Evolutionary conservation across 345 rosid species (phyloP).

Genomic region (Syzygium oleosum): DNA sequence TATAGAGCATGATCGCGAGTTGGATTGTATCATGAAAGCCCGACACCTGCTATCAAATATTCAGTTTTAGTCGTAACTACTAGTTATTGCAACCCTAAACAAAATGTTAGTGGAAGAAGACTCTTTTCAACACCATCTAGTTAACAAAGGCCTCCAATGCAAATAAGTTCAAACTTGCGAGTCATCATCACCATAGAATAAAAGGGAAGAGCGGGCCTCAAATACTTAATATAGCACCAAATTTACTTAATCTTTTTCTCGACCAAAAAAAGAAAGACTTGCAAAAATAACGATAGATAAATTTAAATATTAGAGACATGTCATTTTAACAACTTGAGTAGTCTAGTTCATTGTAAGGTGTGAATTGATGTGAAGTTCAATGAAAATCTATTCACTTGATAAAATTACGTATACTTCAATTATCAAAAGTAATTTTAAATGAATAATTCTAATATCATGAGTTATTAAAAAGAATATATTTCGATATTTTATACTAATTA

Average conservation of each 20-base stretch:
- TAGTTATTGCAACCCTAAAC: background rate
- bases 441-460: background rate
- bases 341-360: background rate
- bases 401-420: background rate
- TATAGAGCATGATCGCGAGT: background rate
- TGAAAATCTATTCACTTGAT: background rate
- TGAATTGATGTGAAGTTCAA: background rate
- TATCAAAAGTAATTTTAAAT: background rate
- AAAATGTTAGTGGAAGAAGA: background rate
- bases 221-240: background rate
- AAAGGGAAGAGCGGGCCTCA: too few species aligned
- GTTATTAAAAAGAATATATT: background rate
- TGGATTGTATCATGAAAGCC: background rate
- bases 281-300: background rate
- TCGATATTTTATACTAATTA: background rate
- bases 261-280: background rate
- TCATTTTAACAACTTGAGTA: fast-evolving
- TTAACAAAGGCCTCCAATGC: background rate
- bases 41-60: background rate
- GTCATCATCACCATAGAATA: background rate
- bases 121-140: background rate
- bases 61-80: background rate
- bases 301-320: background rate
- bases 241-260: background rate
- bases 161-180: background rate